These are phyloP conservation scores for Helicostylum pulchrum DNA, from an alignment of 192 early-diverging fungal species.

Conservation along the genomic window DNA sequence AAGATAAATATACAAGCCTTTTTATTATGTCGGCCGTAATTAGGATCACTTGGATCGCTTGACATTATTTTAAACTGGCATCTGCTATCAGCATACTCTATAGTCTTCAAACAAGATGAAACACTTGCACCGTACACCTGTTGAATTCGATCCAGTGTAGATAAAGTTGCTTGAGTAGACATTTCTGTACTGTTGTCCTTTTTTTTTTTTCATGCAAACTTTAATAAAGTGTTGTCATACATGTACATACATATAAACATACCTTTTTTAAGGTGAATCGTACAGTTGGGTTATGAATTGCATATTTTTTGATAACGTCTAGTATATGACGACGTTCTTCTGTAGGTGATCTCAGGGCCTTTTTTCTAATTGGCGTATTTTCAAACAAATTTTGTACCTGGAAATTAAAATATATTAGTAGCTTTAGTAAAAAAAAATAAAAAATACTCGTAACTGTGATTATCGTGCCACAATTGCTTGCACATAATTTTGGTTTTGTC, in stretches of 20 bases:
- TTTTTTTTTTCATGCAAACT: too few species aligned
- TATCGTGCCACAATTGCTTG: not conserved
- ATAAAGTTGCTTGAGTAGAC: not conserved
- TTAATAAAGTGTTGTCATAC: not conserved
- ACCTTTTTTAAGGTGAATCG: slow-evolving; percentile 2
- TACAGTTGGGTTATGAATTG: not conserved
- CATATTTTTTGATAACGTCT: slow-evolving; percentile 4
- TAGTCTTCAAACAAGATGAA: not conserved
- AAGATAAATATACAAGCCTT: not conserved
- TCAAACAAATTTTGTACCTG: slow-evolving; percentile 10
- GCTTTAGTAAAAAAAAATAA: not conserved
- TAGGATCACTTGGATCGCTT: not conserved
- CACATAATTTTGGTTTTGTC: slow-evolving; percentile 1
- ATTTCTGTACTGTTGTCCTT: not conserved
- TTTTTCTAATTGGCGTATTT: slow-evolving; percentile 1
- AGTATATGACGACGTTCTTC: not conserved
- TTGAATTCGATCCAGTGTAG: not conserved
- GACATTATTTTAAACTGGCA: not conserved
- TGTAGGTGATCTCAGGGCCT: not conserved
- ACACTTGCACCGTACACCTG: not conserved
- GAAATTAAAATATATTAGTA: not conserved
- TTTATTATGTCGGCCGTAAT: not conserved
- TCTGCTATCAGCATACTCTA: not conserved
- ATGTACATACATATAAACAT: not conserved
- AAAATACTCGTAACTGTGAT: not conserved